Conservation (phyloP, 1,284 basidiomycete species). For the Hymenochaete sp. region DNA sequence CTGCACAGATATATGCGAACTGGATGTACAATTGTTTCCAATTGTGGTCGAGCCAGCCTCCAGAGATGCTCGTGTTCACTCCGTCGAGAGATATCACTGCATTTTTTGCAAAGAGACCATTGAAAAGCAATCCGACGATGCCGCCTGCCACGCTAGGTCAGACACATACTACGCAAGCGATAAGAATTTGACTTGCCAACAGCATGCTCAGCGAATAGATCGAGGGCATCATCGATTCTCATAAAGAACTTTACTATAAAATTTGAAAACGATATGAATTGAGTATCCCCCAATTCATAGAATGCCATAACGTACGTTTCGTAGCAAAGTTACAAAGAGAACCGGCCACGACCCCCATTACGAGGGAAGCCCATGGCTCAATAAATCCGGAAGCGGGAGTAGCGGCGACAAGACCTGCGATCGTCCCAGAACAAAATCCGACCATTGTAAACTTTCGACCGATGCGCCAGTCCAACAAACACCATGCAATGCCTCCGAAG, state of each 20-base stretch:
- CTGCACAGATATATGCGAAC: slow-evolving; percentile 72
- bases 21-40: slow-evolving; percentile 79
- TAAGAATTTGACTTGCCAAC: slow-evolving; percentile 38
- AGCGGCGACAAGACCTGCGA: slow-evolving; percentile 86
- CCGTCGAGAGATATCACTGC: slow-evolving; percentile 64
- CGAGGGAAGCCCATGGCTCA: slow-evolving; percentile 60
- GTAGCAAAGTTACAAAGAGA: slow-evolving; percentile 82
- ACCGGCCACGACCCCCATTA: slow-evolving; percentile 73
- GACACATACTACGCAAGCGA: neutral
- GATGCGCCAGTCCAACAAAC: slow-evolving; percentile 77
- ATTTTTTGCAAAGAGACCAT: slow-evolving; percentile 69
- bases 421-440: slow-evolving; percentile 76
- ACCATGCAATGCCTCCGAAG: slow-evolving; percentile 81
- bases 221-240: slow-evolving; percentile 74
- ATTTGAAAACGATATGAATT: slow-evolving; percentile 17
- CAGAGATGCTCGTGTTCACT: slow-evolving; percentile 56
- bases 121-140: slow-evolving; percentile 73
- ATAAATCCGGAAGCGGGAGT: slow-evolving; percentile 72
- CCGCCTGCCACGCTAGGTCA: slow-evolving; percentile 32
- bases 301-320: slow-evolving; percentile 46
- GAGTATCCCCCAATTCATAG: slow-evolving; percentile 2
- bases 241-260: slow-evolving; percentile 57
- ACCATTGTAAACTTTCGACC: slow-evolving; percentile 81
- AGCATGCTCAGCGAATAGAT: slow-evolving; percentile 88
- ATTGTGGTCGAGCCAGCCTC: slow-evolving; percentile 68